These are phyloP conservation scores for Neocatenulostroma microsporum DNA, from an alignment of 2,329 filamentous ascomycete genomes.

Conservation along the genomic window DNA sequence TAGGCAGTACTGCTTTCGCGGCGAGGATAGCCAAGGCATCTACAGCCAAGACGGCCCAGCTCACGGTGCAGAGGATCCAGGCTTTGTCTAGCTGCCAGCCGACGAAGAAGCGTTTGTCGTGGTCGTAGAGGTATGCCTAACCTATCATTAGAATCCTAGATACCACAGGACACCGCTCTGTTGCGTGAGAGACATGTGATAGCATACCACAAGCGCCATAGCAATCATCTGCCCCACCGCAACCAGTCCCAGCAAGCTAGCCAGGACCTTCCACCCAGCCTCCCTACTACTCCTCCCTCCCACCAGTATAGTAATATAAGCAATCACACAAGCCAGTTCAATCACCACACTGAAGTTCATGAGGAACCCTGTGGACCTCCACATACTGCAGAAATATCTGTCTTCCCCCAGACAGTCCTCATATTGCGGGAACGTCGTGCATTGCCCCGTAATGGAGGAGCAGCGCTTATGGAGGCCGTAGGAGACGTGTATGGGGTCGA, in stretches of 20 bases:
- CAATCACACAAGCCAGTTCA: conserved; percentile 71
- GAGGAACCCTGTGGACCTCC: conserved; percentile 79
- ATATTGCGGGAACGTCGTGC: conserved; percentile 58
- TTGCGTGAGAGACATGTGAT: conserved; percentile 1
- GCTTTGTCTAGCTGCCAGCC: conserved; percentile 76
- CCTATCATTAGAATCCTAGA: conserved; percentile 5
- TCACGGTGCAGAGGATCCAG: conserved; percentile 61
- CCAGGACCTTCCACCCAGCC: conserved; percentile 72
- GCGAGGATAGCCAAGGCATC: conserved; percentile 53
- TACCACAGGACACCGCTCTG: background rate
- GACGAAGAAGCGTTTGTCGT: conserved; percentile 73
- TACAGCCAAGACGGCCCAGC: conserved; percentile 49
- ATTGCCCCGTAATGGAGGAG: conserved; percentile 57
- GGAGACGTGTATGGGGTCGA: conserved; percentile 51
- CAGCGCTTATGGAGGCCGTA: conserved; percentile 78
- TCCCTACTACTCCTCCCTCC: conserved; percentile 75
- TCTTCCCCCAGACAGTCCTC: conserved; percentile 60
- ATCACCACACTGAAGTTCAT: conserved; percentile 78
- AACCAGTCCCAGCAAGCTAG: conserved; percentile 56
- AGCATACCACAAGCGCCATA: conserved; percentile 73
- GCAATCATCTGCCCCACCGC: conserved; percentile 64
- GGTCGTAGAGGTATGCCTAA: conserved; percentile 74
- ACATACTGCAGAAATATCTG: conserved; percentile 81
- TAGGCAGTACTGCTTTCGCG: conserved; percentile 62
- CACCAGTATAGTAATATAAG: conserved; percentile 66